Evolutionary conservation across 2,329 filamentous ascomycete genomes (phyloP).

Genomic region (Pseudogymnoascus sp.): DNA sequence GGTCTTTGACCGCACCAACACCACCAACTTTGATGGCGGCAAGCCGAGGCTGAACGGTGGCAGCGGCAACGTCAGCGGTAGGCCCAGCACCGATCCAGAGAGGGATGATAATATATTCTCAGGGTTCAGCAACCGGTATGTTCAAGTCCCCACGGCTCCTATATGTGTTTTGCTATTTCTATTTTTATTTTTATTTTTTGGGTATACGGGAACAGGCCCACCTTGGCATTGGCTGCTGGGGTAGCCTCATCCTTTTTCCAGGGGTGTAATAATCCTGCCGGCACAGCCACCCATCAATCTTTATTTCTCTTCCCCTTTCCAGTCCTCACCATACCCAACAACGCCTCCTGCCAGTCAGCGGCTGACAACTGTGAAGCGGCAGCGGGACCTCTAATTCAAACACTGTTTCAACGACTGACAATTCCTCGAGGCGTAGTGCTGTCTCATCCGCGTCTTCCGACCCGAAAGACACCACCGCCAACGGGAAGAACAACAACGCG

Average conservation of each 20-base stretch:
- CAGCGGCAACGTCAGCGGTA: constrained; percentile 15
- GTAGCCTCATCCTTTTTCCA: background rate
- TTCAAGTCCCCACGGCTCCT: background rate
- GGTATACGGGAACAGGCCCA: background rate
- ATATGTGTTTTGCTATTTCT: background rate
- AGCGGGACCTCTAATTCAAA: constrained; percentile 31
- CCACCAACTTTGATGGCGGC: constrained; percentile 9
- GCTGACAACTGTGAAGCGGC: constrained; percentile 22
- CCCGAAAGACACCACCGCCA: background rate
- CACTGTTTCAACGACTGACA: constrained; percentile 28
- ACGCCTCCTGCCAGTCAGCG: background rate
- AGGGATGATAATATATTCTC: constrained; percentile 28
- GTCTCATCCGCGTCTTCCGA: constrained; percentile 30
- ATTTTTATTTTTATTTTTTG: background rate
- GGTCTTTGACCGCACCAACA: constrained; percentile 27
- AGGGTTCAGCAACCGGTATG: constrained; percentile 29
- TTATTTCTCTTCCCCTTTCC: background rate
- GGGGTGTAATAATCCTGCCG: background rate
- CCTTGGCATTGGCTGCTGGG: background rate
- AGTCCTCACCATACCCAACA: background rate
- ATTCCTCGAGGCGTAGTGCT: constrained; percentile 29
- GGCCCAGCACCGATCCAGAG: constrained; percentile 21
- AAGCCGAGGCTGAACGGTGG: constrained; percentile 26
- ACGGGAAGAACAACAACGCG: constrained; percentile 17
- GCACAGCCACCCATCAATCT: background rate